phyloP scores from a whole-genome alignment of 2,329 filamentous ascomycete species.

The Neofusicoccum parvum region DNA sequence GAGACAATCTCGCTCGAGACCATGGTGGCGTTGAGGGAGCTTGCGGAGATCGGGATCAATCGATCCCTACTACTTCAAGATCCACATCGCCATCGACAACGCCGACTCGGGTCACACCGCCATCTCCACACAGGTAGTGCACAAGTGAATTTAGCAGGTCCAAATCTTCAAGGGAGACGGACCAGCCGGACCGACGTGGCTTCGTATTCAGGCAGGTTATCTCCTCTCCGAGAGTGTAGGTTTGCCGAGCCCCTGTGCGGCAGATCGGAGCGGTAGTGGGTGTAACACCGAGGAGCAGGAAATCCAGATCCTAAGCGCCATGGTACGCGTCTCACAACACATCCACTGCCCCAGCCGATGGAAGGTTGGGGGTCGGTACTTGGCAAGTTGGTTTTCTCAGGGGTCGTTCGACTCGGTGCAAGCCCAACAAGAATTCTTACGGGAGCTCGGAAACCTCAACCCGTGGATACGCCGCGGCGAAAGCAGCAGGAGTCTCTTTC shows the following conservation, averaged over 20 bases:
- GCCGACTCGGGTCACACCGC: conserved; percentile 51
- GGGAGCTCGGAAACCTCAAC: conserved; percentile 36
- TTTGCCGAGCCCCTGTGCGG: too few species aligned
- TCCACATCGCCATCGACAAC: conserved; percentile 57
- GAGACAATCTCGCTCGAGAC: conserved; percentile 47
- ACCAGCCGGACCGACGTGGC: conserved; percentile 42
- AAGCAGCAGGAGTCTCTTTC: conserved; percentile 43
- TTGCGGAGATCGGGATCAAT: conserved; percentile 48
- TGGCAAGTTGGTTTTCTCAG: conserved; percentile 48
- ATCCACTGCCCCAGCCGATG: conserved; percentile 45
- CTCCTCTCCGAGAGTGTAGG: conserved; percentile 32
- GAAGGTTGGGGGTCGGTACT: conserved; percentile 41
- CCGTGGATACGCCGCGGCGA: conserved; percentile 48
- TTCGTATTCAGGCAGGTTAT: conserved; percentile 48
- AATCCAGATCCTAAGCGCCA: too few species aligned
- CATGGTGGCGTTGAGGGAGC: conserved; percentile 46
- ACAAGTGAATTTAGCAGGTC: conserved; percentile 41
- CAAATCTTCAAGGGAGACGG: conserved; percentile 29
- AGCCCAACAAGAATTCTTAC: conserved; percentile 42
- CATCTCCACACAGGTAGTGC: conserved; percentile 46
- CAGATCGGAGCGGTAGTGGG: too few species aligned
- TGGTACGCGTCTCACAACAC: conserved; percentile 35
- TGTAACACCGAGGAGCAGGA: too few species aligned
- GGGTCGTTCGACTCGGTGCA: conserved; percentile 30
- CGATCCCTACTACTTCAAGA: conserved; percentile 51